Evolutionary conservation across 139 green algal species (phyloP).

Genomic region (Medakamo hakoo): DNA sequence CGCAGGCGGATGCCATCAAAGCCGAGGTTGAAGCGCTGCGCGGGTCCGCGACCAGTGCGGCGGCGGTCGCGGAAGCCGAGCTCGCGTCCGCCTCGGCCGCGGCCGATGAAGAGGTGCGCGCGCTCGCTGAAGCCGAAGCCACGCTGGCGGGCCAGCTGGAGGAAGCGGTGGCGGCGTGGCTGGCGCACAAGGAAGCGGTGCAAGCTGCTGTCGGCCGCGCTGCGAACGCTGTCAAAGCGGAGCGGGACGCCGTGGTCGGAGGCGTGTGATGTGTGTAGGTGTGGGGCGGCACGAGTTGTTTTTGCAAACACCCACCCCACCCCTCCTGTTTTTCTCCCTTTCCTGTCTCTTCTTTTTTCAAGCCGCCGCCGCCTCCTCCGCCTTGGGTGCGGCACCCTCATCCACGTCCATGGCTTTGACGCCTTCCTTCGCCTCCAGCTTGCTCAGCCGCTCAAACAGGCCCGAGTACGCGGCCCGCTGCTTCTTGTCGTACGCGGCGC

Average conservation of each 20-base stretch:
- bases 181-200: neutral
- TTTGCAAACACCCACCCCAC: neutral
- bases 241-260: neutral
- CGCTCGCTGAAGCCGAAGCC: neutral
- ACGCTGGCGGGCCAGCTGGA: neutral
- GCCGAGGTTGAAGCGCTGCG: too few species aligned
- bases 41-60: too few species aligned
- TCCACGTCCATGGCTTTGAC: neutral
- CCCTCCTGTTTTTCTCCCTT: neutral
- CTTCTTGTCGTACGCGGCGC: neutral
- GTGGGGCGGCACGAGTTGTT: neutral
- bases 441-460: neutral
- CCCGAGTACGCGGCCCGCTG: neutral
- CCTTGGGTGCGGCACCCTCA: neutral
- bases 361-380: neutral
- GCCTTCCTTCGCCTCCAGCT: neutral
- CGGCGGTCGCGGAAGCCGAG: neutral
- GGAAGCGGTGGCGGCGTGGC: neutral
- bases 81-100: neutral
- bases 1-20: neutral
- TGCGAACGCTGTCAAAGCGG: neutral
- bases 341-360: neutral
- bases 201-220: neutral
- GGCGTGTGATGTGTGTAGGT: neutral
- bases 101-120: neutral